Evolutionary conservation across 306 rosid genomes (phyloP), one percentile per base, ranked within the genome.

Genomic region (Leucaena leucocephala): DNA sequence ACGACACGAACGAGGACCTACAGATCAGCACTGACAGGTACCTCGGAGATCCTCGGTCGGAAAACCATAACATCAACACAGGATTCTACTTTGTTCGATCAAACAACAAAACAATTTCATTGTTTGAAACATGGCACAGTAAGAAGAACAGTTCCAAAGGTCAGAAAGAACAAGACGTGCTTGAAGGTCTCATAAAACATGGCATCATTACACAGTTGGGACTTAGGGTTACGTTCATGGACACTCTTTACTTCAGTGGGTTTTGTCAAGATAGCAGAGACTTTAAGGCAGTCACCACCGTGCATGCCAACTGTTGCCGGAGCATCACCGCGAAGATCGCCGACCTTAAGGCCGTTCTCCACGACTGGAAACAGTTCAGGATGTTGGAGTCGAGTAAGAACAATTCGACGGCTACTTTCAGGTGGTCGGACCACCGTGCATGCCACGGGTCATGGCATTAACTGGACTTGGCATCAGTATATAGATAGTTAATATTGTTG

Each of bases 241-340:
- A 91, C 55, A 94, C 97, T 13, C 80, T 85, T 11, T 86, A 88
- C 79, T 94, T 94, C 48, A 94, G 97, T 67, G 97, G 97, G 7
- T 94, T 92, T 84, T 94, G 98, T 68, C 81, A 89, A 69, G 89
- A 88, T n/a, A 94, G 95, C 36, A 88, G 34, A 11, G 92, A 92
- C 75, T 78, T 92, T 17, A 42, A 79, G 75, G 83, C 6, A 2
- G 97, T 91, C n/a, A 36, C 74, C 39, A 94, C 89, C 0, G 83
- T 94, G 48, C 98, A 94, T 39, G 94, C 95, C 57, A 92, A 92
- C 16, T 94, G 98, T 22, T 94, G 98, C 12, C 85, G 89, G 42
- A 91, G 90, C 2, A 91, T 94, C 69, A 75, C 22, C 0, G 95
- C 97, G 0, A 94, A 94, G 79, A 76, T 86, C 6, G 36, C 4